Base-by-base conservation (phyloP, 768 basidiomycete genomes). In the Suillus discolor region DNA sequence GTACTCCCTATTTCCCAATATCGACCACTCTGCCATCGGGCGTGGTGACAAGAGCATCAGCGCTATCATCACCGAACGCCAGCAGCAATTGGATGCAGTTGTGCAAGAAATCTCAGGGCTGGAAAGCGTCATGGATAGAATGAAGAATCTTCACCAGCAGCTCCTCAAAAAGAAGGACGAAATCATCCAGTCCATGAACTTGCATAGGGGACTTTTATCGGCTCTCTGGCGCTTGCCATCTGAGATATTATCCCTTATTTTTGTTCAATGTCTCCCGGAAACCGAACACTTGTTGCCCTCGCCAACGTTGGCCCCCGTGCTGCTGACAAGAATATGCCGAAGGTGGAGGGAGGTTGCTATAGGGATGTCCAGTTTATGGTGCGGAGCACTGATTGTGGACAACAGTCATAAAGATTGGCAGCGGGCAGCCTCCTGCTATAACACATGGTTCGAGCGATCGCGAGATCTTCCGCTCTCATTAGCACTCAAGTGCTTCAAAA, bases 251-350 rank as follows among this genome's bases (percentile, higher is more conserved):
- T 54, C 54, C 31, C 31, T 34, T 34, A 55, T 55, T 34, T 55
- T 55, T n/a, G 31, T 34, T 20, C 54, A 4, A 20, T 55, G 54
- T 55, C 54, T 55, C 18, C 54, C 31, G 8, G 54, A 55, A 34
- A n/a, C 54, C 31, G 54, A 55, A 55, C 54, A 34, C 31, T 55
- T 55, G 31, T 55, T 55, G 11, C 54, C 54, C 31, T 31, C 54
- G 5, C 34, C 54, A 55, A 55, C 20, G 5, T 28, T 13, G 20
- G 54, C 54, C 13, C 31, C 31, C 31, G 20, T 55, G 20, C 31
- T 55, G 11, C 6, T 55, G 31, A 55, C 54, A 7, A 20, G 31
- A 55, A 55, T 55, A 55, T 55, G 54, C 31, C 54, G 54, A 55
- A 31, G 54, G 28, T 55, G 54, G 54, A 55, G 54, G 6, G 54